A percentile compares a stretch with the other conserved stretches of the same genome.
phyloP scores from a whole-genome alignment of 495 filamentous ascomycete genomes.

The Daldinia loculata region DNA sequence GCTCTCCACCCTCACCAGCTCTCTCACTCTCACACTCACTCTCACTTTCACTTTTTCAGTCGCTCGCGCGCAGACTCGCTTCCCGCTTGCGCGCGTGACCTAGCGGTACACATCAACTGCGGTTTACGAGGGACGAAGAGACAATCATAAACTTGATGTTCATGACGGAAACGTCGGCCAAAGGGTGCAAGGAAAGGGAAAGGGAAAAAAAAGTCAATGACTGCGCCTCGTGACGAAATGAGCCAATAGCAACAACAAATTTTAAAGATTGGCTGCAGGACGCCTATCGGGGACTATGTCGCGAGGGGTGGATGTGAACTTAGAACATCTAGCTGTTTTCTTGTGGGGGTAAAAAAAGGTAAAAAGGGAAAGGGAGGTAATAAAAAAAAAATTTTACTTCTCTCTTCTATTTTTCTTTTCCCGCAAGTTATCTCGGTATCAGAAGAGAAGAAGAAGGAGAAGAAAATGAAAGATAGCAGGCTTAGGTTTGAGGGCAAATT shows the following conservation, averaged over 20 bases:
- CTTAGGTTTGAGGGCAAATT: conserved; percentile 41
- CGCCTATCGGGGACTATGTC: conserved; percentile 37
- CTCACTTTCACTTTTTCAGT: conserved; percentile 11
- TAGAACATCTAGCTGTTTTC: conserved; percentile 41
- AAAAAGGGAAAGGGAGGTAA: conserved; percentile 14
- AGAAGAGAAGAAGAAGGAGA: conserved; percentile 12
- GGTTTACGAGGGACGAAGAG: conserved; percentile 30
- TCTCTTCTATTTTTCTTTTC: conserved; percentile 21
- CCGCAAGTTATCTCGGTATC: conserved; percentile 32
- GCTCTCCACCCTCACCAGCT: conserved; percentile 46
- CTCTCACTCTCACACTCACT: conserved; percentile 34
- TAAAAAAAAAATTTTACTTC: conserved; percentile 17
- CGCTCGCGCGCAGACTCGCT: conserved; percentile 41
- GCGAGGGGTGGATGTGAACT: conserved; percentile 41
- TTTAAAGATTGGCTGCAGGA: conserved; percentile 44
- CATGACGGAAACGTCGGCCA: conserved; percentile 39
- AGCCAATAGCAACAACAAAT: conserved; percentile 42
- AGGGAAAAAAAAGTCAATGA: conserved; percentile 29
- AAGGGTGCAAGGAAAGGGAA: conserved; percentile 23
- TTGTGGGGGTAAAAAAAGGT: background rate
- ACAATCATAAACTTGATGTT: conserved; percentile 41
- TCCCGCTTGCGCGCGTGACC: conserved; percentile 39
- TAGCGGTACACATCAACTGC: conserved; percentile 45
- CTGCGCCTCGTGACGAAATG: conserved; percentile 40
- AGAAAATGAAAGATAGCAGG: conserved; percentile 22